Percentiles rank a stretch among this genome's conserved stretches.
Conservation (phyloP, 495 filamentous ascomycete genomes). For the Parathielavia appendiculata region DNA sequence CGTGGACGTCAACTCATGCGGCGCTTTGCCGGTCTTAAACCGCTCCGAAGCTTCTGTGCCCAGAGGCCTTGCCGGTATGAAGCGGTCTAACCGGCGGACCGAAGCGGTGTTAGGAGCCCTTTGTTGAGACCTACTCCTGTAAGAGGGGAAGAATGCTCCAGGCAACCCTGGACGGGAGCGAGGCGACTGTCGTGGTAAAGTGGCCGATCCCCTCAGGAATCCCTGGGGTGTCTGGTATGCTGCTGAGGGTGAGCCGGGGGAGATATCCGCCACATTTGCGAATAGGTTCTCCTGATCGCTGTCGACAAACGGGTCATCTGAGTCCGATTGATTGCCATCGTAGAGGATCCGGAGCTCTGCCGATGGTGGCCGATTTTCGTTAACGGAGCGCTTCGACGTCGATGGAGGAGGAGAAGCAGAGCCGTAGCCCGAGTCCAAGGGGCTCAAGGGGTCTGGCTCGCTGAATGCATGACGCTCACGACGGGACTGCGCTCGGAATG, state of each 20-base stretch:
- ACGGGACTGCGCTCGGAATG: slow-evolving; percentile 9
- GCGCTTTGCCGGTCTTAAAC: slow-evolving; percentile 61
- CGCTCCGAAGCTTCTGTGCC: slow-evolving; percentile 41
- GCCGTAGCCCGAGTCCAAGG: slow-evolving; percentile 29
- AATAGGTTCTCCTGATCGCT: slow-evolving; percentile 9
- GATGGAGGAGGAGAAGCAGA: slow-evolving; percentile 16
- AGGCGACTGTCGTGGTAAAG: slow-evolving; percentile 18
- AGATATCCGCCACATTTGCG: neutral
- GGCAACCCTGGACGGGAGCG: slow-evolving; percentile 22
- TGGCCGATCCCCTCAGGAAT: slow-evolving; percentile 16
- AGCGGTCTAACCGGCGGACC: slow-evolving; percentile 56
- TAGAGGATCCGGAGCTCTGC: slow-evolving; percentile 15
- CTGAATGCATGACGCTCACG: slow-evolving; percentile 14
- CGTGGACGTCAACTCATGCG: slow-evolving; percentile 51
- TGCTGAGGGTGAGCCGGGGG: neutral
- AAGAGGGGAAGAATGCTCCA: slow-evolving; percentile 17
- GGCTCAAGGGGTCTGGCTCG: slow-evolving; percentile 17
- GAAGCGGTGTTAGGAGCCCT: slow-evolving; percentile 19
- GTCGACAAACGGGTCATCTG: slow-evolving; percentile 22
- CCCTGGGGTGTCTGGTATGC: neutral
- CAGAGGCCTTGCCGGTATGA: slow-evolving; percentile 55
- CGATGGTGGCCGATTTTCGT: neutral
- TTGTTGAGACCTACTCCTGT: slow-evolving; percentile 12
- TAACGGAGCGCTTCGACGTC: neutral
- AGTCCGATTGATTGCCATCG: slow-evolving; percentile 29